Base-by-base conservation (phyloP, 1,284 basidiomycete species). In the Cryptococcus sp. region DNA sequence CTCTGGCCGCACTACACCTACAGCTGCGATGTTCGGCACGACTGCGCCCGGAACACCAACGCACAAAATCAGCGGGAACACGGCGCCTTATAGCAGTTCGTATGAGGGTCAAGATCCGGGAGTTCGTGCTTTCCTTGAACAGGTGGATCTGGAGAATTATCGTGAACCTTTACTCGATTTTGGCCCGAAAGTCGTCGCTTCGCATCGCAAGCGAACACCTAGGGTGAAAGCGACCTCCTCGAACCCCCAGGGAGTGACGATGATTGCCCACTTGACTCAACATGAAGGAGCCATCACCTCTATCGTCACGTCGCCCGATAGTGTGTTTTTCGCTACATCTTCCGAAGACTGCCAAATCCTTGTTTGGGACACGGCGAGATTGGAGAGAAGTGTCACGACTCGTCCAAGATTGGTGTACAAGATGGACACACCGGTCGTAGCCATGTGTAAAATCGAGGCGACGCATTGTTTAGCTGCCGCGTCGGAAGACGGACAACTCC, bases 401-500 rank as follows among this genome's bases (percentile, higher is more conserved):
- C 75, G 75, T 48, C 72, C 78, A 40, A 62, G 78, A 15, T 59
- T 77, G 50, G 65, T 59, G 3, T 76, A 72, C 55, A 50, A 61
- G 7, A 69, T 75, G 67, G 68, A 91, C 68, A 86, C 87, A 0
- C 82, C 83, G n/a, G 85, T 94, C 29, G 90, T 89, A 66, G 84
- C 85, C 47, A 80, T 93, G 25, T 93, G 91, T 72, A 86, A 87
- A 55, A 81, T 95, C 46, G 90, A 93, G 59, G 86, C 86, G 16
- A 85, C 87, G 3, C 89, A 94, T 78, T 93, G 91, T 72, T 89
- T 94, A 72, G 92, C 89, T 5, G 92, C 89, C 67, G 90, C 91
- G 0, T 87, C 85, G 3, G 88, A 91, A 47, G 90, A 93, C 70
- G 91, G 92, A 34, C 89, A 87, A 65, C 73, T 95, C 46, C 89